Evolutionary conservation across 371 early-diverging fungal genomes (phyloP).

Genomic region (Circinella umbellata): DNA sequence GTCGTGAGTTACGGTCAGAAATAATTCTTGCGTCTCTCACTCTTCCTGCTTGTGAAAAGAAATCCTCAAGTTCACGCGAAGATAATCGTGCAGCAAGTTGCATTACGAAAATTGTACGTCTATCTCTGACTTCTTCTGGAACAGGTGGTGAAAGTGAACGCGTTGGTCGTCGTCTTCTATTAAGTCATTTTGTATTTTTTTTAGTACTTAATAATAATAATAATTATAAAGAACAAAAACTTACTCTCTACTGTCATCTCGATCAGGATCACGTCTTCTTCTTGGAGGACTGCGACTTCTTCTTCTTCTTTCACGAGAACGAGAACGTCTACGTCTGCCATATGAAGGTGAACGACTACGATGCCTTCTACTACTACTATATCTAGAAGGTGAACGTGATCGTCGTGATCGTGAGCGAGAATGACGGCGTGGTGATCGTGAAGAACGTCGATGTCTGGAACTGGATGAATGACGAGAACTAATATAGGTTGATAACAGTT

Average conservation of each 20-base stretch:
- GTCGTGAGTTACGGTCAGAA: conserved; percentile 84
- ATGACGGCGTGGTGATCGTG: conserved; percentile 48
- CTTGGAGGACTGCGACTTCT: conserved; percentile 46
- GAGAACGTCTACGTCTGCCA: conserved; percentile 34
- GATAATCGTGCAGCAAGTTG: conserved; percentile 88
- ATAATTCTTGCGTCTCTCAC: conserved; percentile 91
- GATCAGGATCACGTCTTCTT: conserved; percentile 17
- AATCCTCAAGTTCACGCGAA: conserved; percentile 83
- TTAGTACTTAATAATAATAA: neutral
- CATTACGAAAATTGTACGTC: conserved; percentile 94
- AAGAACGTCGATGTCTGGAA: conserved; percentile 38
- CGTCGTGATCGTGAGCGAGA: conserved; percentile 53
- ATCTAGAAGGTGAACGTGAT: conserved; percentile 55
- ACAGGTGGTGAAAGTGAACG: conserved; percentile 77
- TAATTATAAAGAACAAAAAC: neutral
- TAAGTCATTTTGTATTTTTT: neutral
- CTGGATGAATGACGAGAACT: conserved; percentile 18
- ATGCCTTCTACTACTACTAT: conserved; percentile 47
- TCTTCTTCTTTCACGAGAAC: conserved; percentile 46
- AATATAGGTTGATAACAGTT: neutral
- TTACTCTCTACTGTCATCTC: conserved; percentile 36
- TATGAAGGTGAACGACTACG: conserved; percentile 36
- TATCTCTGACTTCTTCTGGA: conserved; percentile 80
- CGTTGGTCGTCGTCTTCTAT: conserved; percentile 29
- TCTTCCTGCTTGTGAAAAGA: conserved; percentile 84